These are phyloP conservation scores for Boletus huronensis DNA, from an alignment of 768 basidiomycete genomes.

Conservation along the genomic window DNA sequence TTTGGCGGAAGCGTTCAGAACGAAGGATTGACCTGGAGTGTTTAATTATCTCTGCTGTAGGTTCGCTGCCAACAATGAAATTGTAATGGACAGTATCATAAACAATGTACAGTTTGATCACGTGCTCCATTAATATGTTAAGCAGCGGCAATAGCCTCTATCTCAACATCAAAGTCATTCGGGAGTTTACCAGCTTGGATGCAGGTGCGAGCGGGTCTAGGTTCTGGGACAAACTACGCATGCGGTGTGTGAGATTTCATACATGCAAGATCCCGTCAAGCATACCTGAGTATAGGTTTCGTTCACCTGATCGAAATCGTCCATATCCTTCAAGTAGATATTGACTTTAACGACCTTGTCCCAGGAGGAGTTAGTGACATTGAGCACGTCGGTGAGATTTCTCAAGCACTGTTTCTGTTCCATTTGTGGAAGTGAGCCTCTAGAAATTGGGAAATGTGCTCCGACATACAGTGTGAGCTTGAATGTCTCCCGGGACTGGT, in stretches of 20 bases:
- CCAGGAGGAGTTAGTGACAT: slow-evolving; percentile 55
- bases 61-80: neutral
- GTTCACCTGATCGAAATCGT: slow-evolving; percentile 54
- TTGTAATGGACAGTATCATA: neutral
- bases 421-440: neutral
- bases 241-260: neutral
- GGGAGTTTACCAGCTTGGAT: slow-evolving; percentile 72
- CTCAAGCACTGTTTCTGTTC: slow-evolving; percentile 52
- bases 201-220: slow-evolving; percentile 72
- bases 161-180: slow-evolving; percentile 68
- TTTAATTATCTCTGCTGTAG: neutral
- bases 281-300: slow-evolving; percentile 52
- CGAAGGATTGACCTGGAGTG: neutral
- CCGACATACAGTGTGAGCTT: slow-evolving; percentile 53
- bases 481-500: slow-evolving; percentile 52
- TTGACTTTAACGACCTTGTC: slow-evolving; percentile 57
- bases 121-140: slow-evolving; percentile 2
- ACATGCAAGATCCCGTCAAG: neutral
- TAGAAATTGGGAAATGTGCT: neutral
- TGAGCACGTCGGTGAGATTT: slow-evolving; percentile 52
- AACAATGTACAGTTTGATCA: neutral
- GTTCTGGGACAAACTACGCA: slow-evolving; percentile 43
- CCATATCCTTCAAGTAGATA: slow-evolving; percentile 60
- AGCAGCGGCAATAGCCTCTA: slow-evolving; percentile 60
- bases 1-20: slow-evolving; percentile 33